A percentile compares a stretch with the other conserved stretches of the same genome.
Conservation (phyloP, 2,329 filamentous ascomycete genomes). For the Pleoardoris graminearum region DNA sequence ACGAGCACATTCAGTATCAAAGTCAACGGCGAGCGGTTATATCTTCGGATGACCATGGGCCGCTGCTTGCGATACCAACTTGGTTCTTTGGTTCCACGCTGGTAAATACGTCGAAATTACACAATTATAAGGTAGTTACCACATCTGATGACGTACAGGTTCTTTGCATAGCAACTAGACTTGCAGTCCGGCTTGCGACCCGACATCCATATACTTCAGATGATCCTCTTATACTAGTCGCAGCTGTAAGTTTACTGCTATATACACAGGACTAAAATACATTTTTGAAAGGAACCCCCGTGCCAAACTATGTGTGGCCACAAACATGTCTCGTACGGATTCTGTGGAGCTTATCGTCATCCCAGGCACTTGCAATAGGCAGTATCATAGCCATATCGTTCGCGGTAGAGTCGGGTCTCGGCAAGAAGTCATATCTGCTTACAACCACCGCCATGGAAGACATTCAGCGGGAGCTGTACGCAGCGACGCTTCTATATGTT, state of each 20-base stretch:
- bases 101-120: conserved; percentile 13
- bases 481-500: conserved; percentile 29
- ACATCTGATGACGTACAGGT: conserved; percentile 19
- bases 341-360: not conserved
- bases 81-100: conserved; percentile 33
- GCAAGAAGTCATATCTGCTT: conserved; percentile 23
- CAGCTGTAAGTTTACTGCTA: conserved; percentile 18
- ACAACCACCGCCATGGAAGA: conserved; percentile 6
- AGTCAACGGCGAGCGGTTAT: conserved; percentile 15
- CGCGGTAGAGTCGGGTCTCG: conserved; percentile 24
- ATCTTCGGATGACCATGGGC: conserved; percentile 29
- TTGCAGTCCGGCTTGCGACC: conserved; percentile 23
- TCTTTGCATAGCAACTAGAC: conserved; percentile 21
- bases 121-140: not conserved
- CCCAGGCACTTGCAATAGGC: conserved; percentile 21
- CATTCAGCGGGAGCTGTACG: conserved; percentile 26
- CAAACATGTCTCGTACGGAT: no score
- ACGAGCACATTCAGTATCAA: conserved; percentile 2
- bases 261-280: no score
- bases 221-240: conserved; percentile 24
- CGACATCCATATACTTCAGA: conserved; percentile 18
- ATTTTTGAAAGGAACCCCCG: no score
- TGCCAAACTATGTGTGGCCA: no score
- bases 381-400: conserved; percentile 27
- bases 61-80: conserved; percentile 30